Base-by-base conservation (phyloP, 352 stramenopile species). In the Pythium rhizo-oryzae region DNA sequence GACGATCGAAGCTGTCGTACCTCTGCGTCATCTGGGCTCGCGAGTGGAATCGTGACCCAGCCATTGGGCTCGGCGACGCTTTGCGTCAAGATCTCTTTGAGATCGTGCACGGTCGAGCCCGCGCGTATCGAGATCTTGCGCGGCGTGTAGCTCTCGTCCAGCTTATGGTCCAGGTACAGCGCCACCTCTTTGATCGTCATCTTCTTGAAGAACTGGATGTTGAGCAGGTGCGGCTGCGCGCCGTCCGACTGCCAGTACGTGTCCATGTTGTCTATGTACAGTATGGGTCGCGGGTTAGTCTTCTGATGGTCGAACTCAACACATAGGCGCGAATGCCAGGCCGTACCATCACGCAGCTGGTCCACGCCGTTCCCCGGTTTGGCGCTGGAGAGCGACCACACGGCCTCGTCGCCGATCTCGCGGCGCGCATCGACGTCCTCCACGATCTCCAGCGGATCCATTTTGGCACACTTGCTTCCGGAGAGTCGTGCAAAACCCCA, bases 101-200 rank as follows among this genome's bases (percentile, higher is more conserved):
- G 85, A 76, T 99, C 97, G 69, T 99, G 96, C 62, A 91, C 90
- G 7, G 96, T 99, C 28, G 87, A 97, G 57, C 97, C 97, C 13
- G 85, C 83, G 59, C 92, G 84, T 28, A 99, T 87, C 19, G 85
- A 91, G 15, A 99, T 81, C 67, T 97, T 98, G 74, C 98, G 98
- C 5, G 97, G 97, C 12, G 97, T 99, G 76, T 99, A 99, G 71
- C 92, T 98, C 82, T 99, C 97, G 72, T 99, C 97, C 25, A 99
- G 78, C 65, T 93, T 98, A 81, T 98, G 99, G 80, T 99, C 96
- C 18, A 99, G 79, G 71, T 99, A 99, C n/a, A 99, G 71, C 33
- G 93, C 92, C 35, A 99, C 84, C 70, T 98, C 93, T 21, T 84
- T 91, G 21, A 99, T 82, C 8, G 89, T 90, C 75, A 96, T 96